These are phyloP conservation scores for Tagetes erecta DNA, from an alignment of 129 eudicot species.

Conservation along the genomic window DNA sequence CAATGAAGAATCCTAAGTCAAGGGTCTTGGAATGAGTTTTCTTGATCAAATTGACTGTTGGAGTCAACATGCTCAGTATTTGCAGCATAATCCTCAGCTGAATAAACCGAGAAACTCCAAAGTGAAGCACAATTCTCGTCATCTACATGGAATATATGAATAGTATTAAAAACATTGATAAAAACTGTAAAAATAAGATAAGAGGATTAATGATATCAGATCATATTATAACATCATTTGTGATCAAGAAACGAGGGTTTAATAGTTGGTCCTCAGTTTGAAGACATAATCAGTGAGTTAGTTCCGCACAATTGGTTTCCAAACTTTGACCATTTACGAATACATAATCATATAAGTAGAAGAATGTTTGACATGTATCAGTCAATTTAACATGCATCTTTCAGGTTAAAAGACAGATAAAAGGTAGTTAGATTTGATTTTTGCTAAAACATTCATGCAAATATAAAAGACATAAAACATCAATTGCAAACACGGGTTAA, in stretches of 20 bases:
- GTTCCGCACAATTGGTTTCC: too few relatives aligned
- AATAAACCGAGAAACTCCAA: constrained; percentile 71
- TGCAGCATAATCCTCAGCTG: constrained; percentile 47
- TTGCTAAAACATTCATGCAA: not conserved
- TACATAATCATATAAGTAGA: not conserved
- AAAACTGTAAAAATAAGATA: too few relatives aligned
- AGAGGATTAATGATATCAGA: too few relatives aligned
- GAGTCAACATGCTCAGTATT: constrained; percentile 30
- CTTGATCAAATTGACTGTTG: constrained; percentile 29
- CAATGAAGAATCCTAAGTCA: constrained; percentile 20
- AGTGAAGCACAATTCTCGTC: constrained; percentile 81
- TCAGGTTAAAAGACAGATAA: not conserved
- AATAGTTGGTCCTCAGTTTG: too few relatives aligned
- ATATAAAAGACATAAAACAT: constrained; percentile 1
- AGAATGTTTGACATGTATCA: too few relatives aligned
- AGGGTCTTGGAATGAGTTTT: constrained; percentile 16
- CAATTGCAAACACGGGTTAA: not conserved
- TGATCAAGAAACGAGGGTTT: too few relatives aligned
- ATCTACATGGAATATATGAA: constrained; percentile 40
- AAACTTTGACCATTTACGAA: too few relatives aligned
- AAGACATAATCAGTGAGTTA: too few relatives aligned
- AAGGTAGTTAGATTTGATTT: not conserved
- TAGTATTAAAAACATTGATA: too few relatives aligned
- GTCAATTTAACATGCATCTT: too few relatives aligned
- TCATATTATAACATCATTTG: too few relatives aligned